phyloP scores from a whole-genome alignment of 228 moss, liverwort and hornwort species.

The Sphagnum magellanicum region DNA sequence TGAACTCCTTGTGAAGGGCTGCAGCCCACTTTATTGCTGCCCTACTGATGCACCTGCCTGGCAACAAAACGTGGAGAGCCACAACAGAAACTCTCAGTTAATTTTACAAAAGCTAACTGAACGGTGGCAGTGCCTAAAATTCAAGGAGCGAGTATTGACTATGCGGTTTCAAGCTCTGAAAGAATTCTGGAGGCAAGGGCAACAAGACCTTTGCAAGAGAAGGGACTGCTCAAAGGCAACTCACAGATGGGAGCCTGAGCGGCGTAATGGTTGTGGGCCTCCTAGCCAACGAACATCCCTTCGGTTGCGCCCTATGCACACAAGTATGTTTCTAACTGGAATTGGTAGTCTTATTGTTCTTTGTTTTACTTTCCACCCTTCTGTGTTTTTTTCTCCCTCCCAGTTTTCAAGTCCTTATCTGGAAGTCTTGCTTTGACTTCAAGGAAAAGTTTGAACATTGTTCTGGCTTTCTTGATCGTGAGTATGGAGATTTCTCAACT shows the following conservation, averaged over 20 bases:
- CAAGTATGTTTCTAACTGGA: slow-evolving; percentile 15
- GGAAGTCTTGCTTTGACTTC: not conserved
- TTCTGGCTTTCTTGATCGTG: too few species aligned
- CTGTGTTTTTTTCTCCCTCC: not conserved
- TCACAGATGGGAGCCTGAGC: slow-evolving; percentile 69
- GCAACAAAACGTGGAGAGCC: slow-evolving; percentile 56
- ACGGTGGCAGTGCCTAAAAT: slow-evolving; percentile 32
- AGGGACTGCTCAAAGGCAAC: slow-evolving; percentile 52
- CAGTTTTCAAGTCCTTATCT: not conserved
- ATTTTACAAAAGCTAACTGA: slow-evolving; percentile 55
- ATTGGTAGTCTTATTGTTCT: too few species aligned
- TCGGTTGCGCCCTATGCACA: slow-evolving; percentile 41
- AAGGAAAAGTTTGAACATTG: too few species aligned
- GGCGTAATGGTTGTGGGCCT: slow-evolving; percentile 36
- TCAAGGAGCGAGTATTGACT: slow-evolving; percentile 74
- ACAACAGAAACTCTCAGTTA: slow-evolving; percentile 34
- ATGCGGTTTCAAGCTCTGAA: slow-evolving; percentile 64
- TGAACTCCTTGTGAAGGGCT: slow-evolving; percentile 1
- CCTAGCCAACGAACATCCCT: slow-evolving; percentile 48
- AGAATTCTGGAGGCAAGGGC: slow-evolving; percentile 52
- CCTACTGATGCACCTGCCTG: slow-evolving; percentile 62
- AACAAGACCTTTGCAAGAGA: slow-evolving; percentile 47
- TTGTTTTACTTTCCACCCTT: too few species aligned
- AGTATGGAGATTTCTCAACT: too few species aligned
- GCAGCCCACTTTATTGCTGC: slow-evolving; percentile 29